These are phyloP conservation scores for Penicillium sp. DNA, from an alignment of 2,329 filamentous ascomycete species.

Conservation along the genomic window DNA sequence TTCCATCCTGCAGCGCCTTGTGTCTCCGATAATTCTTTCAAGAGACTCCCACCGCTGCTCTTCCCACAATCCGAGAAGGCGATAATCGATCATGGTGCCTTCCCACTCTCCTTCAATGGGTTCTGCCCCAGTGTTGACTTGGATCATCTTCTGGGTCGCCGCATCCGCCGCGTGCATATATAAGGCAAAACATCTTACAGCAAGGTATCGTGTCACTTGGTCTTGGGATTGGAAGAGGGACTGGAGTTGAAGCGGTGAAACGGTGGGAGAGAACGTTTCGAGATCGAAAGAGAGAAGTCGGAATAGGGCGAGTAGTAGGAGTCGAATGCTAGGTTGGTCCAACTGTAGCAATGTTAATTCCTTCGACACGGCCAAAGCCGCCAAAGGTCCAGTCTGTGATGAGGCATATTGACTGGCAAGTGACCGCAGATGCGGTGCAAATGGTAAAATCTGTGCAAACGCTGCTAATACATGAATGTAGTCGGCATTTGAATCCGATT, in stretches of 20 bases:
- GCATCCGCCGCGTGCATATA: slow-evolving; percentile 75
- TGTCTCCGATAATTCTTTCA: slow-evolving; percentile 25
- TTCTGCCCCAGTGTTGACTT: slow-evolving; percentile 60
- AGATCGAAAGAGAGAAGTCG: slow-evolving; percentile 75
- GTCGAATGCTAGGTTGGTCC: slow-evolving; percentile 40
- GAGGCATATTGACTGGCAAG: slow-evolving; percentile 58
- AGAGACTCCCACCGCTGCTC: slow-evolving; percentile 53
- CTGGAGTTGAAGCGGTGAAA: slow-evolving; percentile 66
- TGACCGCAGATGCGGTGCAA: slow-evolving; percentile 73
- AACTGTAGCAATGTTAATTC: slow-evolving; percentile 32
- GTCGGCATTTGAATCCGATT: slow-evolving; percentile 33
- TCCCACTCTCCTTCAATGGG: slow-evolving; percentile 70
- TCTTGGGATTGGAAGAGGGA: slow-evolving; percentile 59
- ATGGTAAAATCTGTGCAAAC: slow-evolving; percentile 74
- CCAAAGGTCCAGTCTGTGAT: slow-evolving; percentile 34
- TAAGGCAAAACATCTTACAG: slow-evolving; percentile 74
- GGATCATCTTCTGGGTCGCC: slow-evolving; percentile 68
- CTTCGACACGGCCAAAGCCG: slow-evolving; percentile 31
- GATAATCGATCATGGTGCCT: slow-evolving; percentile 70
- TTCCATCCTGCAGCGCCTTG: slow-evolving; percentile 24
- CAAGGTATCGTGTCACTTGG: slow-evolving; percentile 68
- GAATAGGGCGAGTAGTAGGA: slow-evolving; percentile 65
- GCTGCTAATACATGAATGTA: slow-evolving; percentile 57
- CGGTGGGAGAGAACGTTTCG: slow-evolving; percentile 60
- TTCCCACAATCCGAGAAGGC: slow-evolving; percentile 65